Evolutionary conservation across 2,329 filamentous ascomycete species (phyloP).

Genomic region (Ascochyta koolunga): DNA sequence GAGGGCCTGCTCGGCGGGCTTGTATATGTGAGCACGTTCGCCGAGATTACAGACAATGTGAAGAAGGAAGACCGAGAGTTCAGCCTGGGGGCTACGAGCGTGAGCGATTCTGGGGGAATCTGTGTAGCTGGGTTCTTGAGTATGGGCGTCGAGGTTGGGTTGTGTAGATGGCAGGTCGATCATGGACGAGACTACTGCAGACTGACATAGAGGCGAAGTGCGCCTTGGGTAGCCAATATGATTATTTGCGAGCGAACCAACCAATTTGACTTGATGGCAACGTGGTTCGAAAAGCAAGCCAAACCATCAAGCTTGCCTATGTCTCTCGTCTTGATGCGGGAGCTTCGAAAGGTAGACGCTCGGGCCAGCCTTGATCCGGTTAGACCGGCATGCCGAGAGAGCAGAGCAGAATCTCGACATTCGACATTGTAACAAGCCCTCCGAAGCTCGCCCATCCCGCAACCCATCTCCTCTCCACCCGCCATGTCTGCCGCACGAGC

Average conservation of each 20-base stretch:
- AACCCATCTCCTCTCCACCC: constrained; percentile 47
- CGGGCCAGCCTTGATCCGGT: constrained; percentile 7
- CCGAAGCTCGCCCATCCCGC: constrained; percentile 36
- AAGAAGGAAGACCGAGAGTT: constrained; percentile 83
- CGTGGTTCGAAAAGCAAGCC: no score
- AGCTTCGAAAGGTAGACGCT: background rate
- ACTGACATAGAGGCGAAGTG: constrained; percentile 8
- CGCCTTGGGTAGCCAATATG: background rate
- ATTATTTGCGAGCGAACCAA: background rate
- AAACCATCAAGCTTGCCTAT: background rate
- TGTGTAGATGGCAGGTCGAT: constrained; percentile 85
- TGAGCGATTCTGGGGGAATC: constrained; percentile 90
- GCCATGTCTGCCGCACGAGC: constrained; percentile 64
- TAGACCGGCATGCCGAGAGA: constrained; percentile 5
- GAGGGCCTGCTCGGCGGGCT: constrained; percentile 88
- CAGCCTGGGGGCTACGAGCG: constrained; percentile 84
- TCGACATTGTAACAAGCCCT: constrained; percentile 22
- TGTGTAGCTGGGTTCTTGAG: constrained; percentile 85
- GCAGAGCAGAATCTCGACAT: constrained; percentile 18
- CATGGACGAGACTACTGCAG: constrained; percentile 70
- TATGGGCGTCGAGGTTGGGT: constrained; percentile 78
- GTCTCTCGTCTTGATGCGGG: no score
- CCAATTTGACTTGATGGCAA: background rate
- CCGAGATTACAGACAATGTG: constrained; percentile 87
- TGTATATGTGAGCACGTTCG: constrained; percentile 90